A percentile compares a stretch with the other conserved stretches of the same genome.
Evolutionary conservation across 2,329 filamentous ascomycete genomes (phyloP).

Genomic region (Penicillium sp.): DNA sequence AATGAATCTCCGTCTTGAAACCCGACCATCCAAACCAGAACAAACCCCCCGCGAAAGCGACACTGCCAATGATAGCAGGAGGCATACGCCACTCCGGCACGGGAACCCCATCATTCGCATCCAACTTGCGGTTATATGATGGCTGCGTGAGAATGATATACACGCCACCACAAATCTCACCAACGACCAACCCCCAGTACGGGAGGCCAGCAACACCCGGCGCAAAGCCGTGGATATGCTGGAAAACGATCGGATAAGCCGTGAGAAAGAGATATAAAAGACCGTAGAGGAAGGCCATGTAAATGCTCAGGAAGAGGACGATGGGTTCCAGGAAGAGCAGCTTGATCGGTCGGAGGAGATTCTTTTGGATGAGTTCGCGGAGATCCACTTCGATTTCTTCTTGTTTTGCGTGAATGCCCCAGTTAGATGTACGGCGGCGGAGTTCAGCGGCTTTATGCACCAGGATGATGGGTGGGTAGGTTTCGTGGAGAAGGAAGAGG

Average conservation of each 20-base stretch:
- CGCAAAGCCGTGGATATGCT: constrained; percentile 55
- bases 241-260: constrained; percentile 42
- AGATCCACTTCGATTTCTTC: constrained; percentile 40
- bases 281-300: constrained; percentile 43
- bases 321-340: constrained; percentile 51
- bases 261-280: constrained; percentile 40
- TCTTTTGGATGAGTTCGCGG: constrained; percentile 40
- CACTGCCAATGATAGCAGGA: constrained; percentile 56
- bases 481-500: constrained; percentile 59
- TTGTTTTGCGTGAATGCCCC: constrained; percentile 55
- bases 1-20: constrained; percentile 48
- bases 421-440: constrained; percentile 18
- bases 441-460: constrained; percentile 49
- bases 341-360: constrained; percentile 53
- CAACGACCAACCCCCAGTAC: constrained; percentile 81
- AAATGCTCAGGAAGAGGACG: constrained; percentile 45
- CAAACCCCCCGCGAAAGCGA: constrained; percentile 62
- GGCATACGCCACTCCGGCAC: constrained; percentile 62
- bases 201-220: constrained; percentile 74
- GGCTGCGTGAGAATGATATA: constrained; percentile 67
- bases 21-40: constrained; percentile 80
- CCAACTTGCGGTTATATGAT: constrained; percentile 69
- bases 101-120: constrained; percentile 63
- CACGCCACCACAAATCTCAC: constrained; percentile 69
- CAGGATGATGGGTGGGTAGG: constrained; percentile 61